Percentiles rank a stretch among this genome's conserved stretches.
Conservation (phyloP, 371 early-diverging fungal genomes). For the Haplosporangium sp. region DNA sequence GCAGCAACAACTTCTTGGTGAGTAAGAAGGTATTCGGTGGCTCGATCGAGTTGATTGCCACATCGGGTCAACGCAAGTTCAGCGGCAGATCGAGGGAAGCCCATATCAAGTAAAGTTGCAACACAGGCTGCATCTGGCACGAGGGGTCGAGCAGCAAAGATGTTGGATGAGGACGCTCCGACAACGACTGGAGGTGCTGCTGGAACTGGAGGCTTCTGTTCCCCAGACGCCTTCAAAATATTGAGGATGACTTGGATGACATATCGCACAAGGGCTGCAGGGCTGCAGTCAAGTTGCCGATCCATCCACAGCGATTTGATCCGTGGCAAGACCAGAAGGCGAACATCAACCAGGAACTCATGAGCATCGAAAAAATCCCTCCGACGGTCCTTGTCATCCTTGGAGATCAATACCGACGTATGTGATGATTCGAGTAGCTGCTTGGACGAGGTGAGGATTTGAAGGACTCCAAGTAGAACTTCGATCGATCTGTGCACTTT, state of each 20-base stretch:
- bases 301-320: conserved; percentile 66
- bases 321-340: conserved; percentile 64
- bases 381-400: conserved; percentile 67
- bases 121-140: conserved; percentile 75
- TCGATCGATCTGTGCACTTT: conserved; percentile 63
- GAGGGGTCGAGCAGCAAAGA: conserved; percentile 52
- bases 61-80: conserved; percentile 84
- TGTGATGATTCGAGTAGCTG: conserved; percentile 78
- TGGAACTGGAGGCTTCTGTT: conserved; percentile 56
- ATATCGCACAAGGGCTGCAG: conserved; percentile 61
- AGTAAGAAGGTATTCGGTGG: conserved; percentile 90
- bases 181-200: conserved; percentile 37
- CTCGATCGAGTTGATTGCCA: conserved; percentile 84
- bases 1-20: conserved; percentile 76
- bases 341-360: conserved; percentile 72
- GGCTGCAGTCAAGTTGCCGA: conserved; percentile 57
- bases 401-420: conserved; percentile 62
- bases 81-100: conserved; percentile 86
- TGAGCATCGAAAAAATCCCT: conserved; percentile 76
- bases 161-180: conserved; percentile 28
- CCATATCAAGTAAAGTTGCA: conserved; percentile 87
- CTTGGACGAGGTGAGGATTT: conserved; percentile 68
- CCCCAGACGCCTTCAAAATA: conserved; percentile 81
- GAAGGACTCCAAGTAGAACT: conserved; percentile 67
- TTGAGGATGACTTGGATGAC: conserved; percentile 69